phyloP scores from a whole-genome alignment of 345 rosid genomes.

The Iberis pinnata region DNA sequence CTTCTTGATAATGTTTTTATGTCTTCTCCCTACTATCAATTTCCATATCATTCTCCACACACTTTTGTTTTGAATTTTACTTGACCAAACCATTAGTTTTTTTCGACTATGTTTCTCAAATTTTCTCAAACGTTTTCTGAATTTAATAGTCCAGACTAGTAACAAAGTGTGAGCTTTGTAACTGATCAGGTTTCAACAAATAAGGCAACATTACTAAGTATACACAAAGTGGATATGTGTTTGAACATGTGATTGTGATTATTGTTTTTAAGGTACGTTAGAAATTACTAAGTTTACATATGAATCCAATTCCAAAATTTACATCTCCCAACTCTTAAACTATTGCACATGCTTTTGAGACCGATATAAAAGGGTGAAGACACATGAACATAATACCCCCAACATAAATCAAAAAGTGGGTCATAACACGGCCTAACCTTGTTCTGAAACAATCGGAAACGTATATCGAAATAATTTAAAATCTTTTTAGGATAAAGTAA shows the following conservation, averaged over 20 bases:
- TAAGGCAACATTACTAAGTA: not conserved
- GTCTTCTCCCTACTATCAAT: constrained; percentile 18
- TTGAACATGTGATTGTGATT: constrained; percentile 9
- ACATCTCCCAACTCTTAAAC: constrained; percentile 1
- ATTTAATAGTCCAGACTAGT: not conserved
- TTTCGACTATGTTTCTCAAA: not conserved
- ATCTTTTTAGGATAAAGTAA: constrained; percentile 22
- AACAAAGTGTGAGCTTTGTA: not conserved
- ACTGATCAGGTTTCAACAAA: not conserved
- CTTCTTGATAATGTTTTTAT: constrained; percentile 29
- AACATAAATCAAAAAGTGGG: constrained; percentile 16
- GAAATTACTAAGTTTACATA: constrained; percentile 2
- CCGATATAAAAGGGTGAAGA: not conserved
- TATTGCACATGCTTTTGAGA: constrained; percentile 20
- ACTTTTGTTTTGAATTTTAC: constrained; percentile 20
- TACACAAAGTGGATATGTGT: too few species aligned
- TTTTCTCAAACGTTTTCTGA: too few species aligned
- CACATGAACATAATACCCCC: constrained; percentile 13
- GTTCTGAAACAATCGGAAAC: constrained; percentile 3
- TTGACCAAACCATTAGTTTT: constrained; percentile 9
- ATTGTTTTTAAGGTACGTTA: not conserved
- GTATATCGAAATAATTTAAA: constrained; percentile 2
- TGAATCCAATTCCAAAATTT: too few species aligned
- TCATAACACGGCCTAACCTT: constrained; percentile 15
- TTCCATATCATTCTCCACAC: constrained; percentile 7